Evolutionary conservation across 495 filamentous ascomycete genomes (phyloP), one percentile per base, ranked within the genome.

Genomic region (Xylaria flabelliformis): DNA sequence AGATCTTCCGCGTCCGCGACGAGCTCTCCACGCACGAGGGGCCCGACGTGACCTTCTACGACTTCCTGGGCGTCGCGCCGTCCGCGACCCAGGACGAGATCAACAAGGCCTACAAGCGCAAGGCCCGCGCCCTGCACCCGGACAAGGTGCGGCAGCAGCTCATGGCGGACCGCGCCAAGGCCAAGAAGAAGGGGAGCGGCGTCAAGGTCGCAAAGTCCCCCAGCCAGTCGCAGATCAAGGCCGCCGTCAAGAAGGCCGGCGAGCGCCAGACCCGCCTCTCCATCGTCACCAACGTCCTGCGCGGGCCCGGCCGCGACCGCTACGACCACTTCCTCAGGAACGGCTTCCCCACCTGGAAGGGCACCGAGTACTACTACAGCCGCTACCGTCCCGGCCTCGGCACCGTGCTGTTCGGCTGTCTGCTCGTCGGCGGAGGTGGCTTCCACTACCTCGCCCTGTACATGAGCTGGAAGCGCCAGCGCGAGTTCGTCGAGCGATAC

Each of bases 331-430:
- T 99, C 84, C 84, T 99, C 67, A 87, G 85, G 76, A 93, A 98
- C 82, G 96, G 96, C 26, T 99, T 99, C 82, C 96, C 96, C 13
- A 90, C 88, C 62, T 99, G 97, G 96, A 93, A 92, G 80, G 96
- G 97, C 44, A 98, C 96, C 21, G 97, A 95, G 66, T 99, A 98
- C 86, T 98, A 98, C 86, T 99, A 98, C 83, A 91, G 86, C 67
- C 91, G 96, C 8, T 97, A 94, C 86, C 89, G 96, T 36, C 96
- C 96, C 0, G 96, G 96, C 13, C 83, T 98, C 12, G 94, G 92
- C 24, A 91, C 91, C 12, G 96, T 98, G 59, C 80, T 98, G 64
- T 64, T 90, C 13, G 94, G 95, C 48, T 83, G 97, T n/a, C 94
- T 97, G 79, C 76, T 97, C 67, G 87, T 96, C 46, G 90, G 91